These are phyloP conservation scores for Geum urbanum DNA, from an alignment of 306 rosid genomes.

Conservation along the genomic window DNA sequence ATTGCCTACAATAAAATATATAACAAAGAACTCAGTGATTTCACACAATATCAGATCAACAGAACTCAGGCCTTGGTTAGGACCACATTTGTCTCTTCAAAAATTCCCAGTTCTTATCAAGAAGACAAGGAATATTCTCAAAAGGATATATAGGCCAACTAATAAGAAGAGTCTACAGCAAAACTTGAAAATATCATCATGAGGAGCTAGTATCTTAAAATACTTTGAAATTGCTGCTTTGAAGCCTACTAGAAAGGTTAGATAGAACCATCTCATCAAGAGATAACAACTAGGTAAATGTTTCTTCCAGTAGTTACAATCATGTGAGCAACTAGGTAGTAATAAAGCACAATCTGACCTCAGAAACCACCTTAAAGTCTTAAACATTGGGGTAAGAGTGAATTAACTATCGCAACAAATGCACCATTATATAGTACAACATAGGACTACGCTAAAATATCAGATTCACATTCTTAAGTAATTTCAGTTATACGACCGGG, in stretches of 20 bases:
- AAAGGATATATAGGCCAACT: not conserved
- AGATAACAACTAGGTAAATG: not conserved
- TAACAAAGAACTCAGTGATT: not conserved
- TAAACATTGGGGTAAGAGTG: not conserved
- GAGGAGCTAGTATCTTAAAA: not conserved
- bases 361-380: no score
- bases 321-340: not conserved
- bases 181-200: not conserved
- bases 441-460: not conserved
- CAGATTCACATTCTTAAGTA: not conserved
- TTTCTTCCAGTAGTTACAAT: not conserved
- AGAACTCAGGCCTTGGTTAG: not conserved
- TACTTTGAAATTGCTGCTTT: not conserved
- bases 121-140: not conserved
- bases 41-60: not conserved
- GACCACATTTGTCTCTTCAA: not conserved
- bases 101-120: not conserved
- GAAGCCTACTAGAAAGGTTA: not conserved
- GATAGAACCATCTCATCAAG: not conserved
- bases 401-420: not conserved
- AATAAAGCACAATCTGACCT: not conserved
- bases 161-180: not conserved
- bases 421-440: not conserved
- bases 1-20: conserved; percentile 60
- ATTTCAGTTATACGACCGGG: not conserved